Conservation (phyloP, 108 stramenopile genomes). For the Fistulifera pelliculosa region DNA sequence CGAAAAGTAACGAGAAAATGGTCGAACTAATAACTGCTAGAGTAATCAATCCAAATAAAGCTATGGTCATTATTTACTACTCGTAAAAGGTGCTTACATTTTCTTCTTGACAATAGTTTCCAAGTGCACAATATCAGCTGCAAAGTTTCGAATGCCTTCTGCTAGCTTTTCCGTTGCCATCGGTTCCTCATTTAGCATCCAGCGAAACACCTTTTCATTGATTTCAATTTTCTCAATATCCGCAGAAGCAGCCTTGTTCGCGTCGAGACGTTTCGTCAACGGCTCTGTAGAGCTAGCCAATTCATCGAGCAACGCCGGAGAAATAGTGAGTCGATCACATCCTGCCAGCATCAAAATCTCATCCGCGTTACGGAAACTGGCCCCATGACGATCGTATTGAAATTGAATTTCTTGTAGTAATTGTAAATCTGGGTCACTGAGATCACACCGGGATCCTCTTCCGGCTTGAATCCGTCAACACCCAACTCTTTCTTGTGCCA, state of each 20-base stretch:
- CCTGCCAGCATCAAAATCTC: slow-evolving; percentile 81
- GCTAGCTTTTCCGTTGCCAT: slow-evolving; percentile 99
- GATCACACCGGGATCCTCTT: slow-evolving; percentile 94
- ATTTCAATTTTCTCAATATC: slow-evolving; percentile 74
- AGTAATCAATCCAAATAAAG: too few relatives aligned
- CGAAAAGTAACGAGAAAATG: too few relatives aligned
- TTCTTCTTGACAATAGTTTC: slow-evolving; percentile 83
- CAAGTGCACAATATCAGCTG: slow-evolving; percentile 88
- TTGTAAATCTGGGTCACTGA: slow-evolving; percentile 92
- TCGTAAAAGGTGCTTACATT: slow-evolving; percentile 37
- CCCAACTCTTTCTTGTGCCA: slow-evolving; percentile 89
- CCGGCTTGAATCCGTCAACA: slow-evolving; percentile 57
- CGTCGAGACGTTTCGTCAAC: slow-evolving; percentile 55
- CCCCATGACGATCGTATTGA: slow-evolving; percentile 98
- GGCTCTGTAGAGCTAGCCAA: slow-evolving; percentile 29
- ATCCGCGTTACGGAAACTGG: slow-evolving; percentile 88
- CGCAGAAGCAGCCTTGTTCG: slow-evolving; percentile 38
- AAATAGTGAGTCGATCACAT: slow-evolving; percentile 85
- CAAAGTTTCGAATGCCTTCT: slow-evolving; percentile 95
- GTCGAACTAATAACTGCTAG: too few relatives aligned
- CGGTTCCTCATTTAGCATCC: slow-evolving; percentile 94
- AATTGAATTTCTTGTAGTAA: slow-evolving; percentile 96
- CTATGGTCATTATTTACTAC: too few relatives aligned
- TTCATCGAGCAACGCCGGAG: slow-evolving; percentile 72
- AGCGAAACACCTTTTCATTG: slow-evolving; percentile 88